Evolutionary conservation across 352 stramenopile genomes (phyloP), one percentile per base, ranked within the genome.

Genomic region (Paralagenidium karlingii): DNA sequence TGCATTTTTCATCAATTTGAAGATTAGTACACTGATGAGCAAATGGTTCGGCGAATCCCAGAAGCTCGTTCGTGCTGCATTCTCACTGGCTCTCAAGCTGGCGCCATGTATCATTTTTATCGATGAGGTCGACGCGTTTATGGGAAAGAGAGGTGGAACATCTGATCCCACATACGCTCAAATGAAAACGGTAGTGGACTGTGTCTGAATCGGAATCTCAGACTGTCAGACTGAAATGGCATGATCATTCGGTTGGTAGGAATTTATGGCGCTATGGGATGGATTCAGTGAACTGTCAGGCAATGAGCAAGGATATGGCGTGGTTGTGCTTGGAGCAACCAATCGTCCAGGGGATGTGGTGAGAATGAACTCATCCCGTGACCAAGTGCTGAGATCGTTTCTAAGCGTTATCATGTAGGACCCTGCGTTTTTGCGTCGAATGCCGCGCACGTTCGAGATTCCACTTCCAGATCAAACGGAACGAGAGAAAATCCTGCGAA

Each of bases 231-330:
- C n/a, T n/a, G n/a, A n/a, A n/a, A n/a, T n/a, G n/a, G n/a, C n/a
- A n/a, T n/a, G n/a, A n/a, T n/a, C n/a, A n/a, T n/a, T 25, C 25
- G 33, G 16, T 12, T 40, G 8, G 1, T 41, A 86, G 71, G 94
- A 98, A 74, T 98, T 99, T 58, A 69, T 99, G 58, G 96, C 90
- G n/a, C 65, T 98, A 8, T 98, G 94, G 94, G 94, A 99, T 53
- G 94, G 94, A 20, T 88, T 98, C 33, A 84, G 61, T n/a, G 74
- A 93, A 44, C 68, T 87, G 43, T 73, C 50, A 29, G 80, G 49
- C 12, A 68, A 52, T 26, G 58, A 89, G 11, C 58, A 63, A 32
- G 79, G 71, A 38, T 89, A 84, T 48, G 82, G 82, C 32, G 89
- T 99, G 29, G 91, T 99, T 45, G 82, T 99, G 13, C 71, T 99